A percentile compares a stretch with the other conserved stretches of the same genome.
phyloP scores from a whole-genome alignment of 2,329 filamentous ascomycete genomes.

The Aureobasidium sp. region DNA sequence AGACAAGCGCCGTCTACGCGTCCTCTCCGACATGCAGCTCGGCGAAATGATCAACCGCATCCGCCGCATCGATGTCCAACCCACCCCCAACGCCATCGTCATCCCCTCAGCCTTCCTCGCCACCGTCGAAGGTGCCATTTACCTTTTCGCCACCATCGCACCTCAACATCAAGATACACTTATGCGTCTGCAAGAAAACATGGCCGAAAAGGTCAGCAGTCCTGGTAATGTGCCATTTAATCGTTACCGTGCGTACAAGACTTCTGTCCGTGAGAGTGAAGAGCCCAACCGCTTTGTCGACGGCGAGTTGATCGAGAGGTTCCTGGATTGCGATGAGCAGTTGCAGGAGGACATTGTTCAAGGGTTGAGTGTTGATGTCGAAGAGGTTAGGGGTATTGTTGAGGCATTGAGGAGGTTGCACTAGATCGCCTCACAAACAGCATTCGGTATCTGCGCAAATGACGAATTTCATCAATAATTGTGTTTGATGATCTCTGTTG shows the following conservation, averaged over 20 bases:
- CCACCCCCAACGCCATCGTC: constrained; percentile 57
- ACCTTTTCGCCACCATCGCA: constrained; percentile 76
- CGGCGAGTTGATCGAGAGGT: constrained; percentile 80
- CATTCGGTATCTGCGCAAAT: too few relatives aligned
- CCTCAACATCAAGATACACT: constrained; percentile 67
- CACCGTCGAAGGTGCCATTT: constrained; percentile 87
- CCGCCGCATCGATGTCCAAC: constrained; percentile 60
- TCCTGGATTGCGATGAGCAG: constrained; percentile 61
- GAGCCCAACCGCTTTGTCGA: constrained; percentile 85
- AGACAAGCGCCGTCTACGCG: constrained; percentile 60
- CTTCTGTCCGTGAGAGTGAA: constrained; percentile 58
- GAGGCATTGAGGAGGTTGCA: constrained; percentile 48
- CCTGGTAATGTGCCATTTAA: constrained; percentile 70
- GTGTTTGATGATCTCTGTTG: too few relatives aligned
- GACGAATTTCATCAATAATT: too few relatives aligned
- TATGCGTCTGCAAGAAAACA: constrained; percentile 66
- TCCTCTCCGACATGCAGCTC: constrained; percentile 73
- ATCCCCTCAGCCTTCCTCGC: constrained; percentile 78
- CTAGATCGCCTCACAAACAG: constrained; percentile 16
- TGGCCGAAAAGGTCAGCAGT: constrained; percentile 58
- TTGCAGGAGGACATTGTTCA: constrained; percentile 47
- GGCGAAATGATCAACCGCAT: constrained; percentile 94
- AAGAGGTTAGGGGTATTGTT: constrained; percentile 51
- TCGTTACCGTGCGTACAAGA: constrained; percentile 74
- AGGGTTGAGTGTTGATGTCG: constrained; percentile 47